Base-by-base conservation (phyloP, 768 basidiomycete species). In the Kwoniella bestiolae region DNA sequence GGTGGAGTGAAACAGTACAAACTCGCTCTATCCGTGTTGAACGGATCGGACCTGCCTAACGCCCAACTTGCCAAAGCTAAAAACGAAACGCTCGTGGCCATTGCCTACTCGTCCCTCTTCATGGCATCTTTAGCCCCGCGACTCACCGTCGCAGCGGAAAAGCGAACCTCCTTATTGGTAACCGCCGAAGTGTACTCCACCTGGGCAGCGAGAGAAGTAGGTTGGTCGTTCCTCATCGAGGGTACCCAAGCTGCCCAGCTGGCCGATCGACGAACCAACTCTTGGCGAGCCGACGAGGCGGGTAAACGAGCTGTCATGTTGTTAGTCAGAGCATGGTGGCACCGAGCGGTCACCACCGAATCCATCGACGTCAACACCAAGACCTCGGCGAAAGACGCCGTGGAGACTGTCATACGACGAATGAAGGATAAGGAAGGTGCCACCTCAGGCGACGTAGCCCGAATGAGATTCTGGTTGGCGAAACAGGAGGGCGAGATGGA, bases 171-270 rank as follows among this genome's bases (percentile, higher is more conserved):
- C 2, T 64, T 78, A 8, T 69, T 80, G 41, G 77, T 78, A 21
- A 76, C 77, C 4, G 76, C 79, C 31, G 81, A 80, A 61, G 73
- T 80, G 16, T 82, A 82, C 60, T 50, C 79, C 0, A 77, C 77
- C 0, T 80, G 81, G 81, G 79, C 81, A 11, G 79, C 81, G 2
- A 64, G 76, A 38, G 81, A 82, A 63, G 75, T 81, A 26, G 80
- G 80, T 9, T 80, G 78, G 79, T 78, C 78, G 5, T 80, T 76
- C 67, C 34, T 80, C 9, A 77, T 79, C 38, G 80, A 81, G 53
- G 78, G 74, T 6, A 75, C 73, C 0, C 66, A 70, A 51, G 74
- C 78, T 31, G 58, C 78, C 8, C 58, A 67, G n/a, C 55, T 67
- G 21, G 70, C 73, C 28, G 77, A 76, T 63, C 65, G 75, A 47